These are phyloP conservation scores for Skeletonema tropicum DNA, from an alignment of 108 stramenopile species.

Conservation along the genomic window DNA sequence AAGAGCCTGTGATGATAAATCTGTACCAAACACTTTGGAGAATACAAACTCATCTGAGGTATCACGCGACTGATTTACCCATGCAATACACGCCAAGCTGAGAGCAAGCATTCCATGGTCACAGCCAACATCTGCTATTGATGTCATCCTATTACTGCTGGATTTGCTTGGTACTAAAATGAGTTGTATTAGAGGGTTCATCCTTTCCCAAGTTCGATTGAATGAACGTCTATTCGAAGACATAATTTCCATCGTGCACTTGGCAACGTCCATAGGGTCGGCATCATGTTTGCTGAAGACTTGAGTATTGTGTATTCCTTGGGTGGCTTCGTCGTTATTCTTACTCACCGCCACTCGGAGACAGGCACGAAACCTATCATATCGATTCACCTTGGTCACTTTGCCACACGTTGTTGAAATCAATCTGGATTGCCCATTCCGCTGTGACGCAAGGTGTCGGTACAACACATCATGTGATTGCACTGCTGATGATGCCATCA, in stretches of 20 bases:
- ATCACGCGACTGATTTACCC: slow-evolving; percentile 1
- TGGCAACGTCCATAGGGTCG: slow-evolving; percentile 25
- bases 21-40: slow-evolving; percentile 69
- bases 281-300: neutral
- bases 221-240: slow-evolving; percentile 41
- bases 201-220: slow-evolving; percentile 36
- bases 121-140: slow-evolving; percentile 78
- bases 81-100: slow-evolving; percentile 64
- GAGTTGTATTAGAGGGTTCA: slow-evolving; percentile 38
- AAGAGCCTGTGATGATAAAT: slow-evolving; percentile 65
- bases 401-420: neutral
- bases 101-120: slow-evolving; percentile 81
- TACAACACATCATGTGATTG: neutral
- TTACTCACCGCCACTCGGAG: neutral
- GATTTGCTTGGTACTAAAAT: slow-evolving; percentile 12
- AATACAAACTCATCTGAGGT: slow-evolving; percentile 15
- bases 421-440: neutral
- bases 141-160: neutral
- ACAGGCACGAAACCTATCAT: slow-evolving; percentile 14
- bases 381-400: slow-evolving; percentile 14
- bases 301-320: neutral
- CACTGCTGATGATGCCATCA: neutral
- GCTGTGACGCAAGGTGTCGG: neutral
- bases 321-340: neutral
- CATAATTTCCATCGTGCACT: slow-evolving; percentile 35